phyloP scores from a whole-genome alignment of 129 eudicot genomes.

The Ambrosia trifida region DNA sequence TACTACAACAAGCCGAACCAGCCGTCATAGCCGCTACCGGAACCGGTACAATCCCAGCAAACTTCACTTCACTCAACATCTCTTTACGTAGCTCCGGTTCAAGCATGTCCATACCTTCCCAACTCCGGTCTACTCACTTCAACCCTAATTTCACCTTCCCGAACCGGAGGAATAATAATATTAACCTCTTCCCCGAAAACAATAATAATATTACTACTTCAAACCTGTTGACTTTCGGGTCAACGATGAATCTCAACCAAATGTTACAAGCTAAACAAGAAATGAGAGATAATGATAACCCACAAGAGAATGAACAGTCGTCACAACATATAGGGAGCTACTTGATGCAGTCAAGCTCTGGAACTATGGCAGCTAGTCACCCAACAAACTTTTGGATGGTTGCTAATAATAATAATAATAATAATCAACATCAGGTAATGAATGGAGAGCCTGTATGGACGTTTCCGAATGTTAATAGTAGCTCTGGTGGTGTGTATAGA shows the following conservation, averaged over 20 bases:
- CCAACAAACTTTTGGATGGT: constrained; percentile 94
- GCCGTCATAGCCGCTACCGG: constrained; percentile 98
- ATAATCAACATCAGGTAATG: constrained; percentile 52
- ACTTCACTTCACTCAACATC: constrained; percentile 86
- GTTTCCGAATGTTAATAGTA: constrained; percentile 62
- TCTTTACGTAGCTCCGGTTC: constrained; percentile 95
- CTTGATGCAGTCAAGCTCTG: constrained; percentile 63
- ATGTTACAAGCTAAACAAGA: constrained; percentile 69
- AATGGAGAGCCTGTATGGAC: constrained; percentile 95
- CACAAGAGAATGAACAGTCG: constrained; percentile 40
- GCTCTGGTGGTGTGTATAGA: constrained; percentile 66
- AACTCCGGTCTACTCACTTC: constrained; percentile 65
- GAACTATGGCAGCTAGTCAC: constrained; percentile 52
- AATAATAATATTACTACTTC: constrained; percentile 16
- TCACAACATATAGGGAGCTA: constrained; percentile 59
- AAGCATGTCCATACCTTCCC: constrained; percentile 83
- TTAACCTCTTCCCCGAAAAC: constrained; percentile 39
- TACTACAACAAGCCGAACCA: constrained; percentile 92
- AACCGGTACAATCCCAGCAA: constrained; percentile 96
- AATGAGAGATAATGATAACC: constrained; percentile 42
- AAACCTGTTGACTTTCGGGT: constrained; percentile 56
- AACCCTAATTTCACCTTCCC: constrained; percentile 70
- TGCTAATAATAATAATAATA: constrained; percentile 37
- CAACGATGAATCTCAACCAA: constrained; percentile 47
- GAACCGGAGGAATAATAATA: constrained; percentile 39